phyloP scores from a whole-genome alignment of 169 alveolate genomes.

The Plasmodium vivax region DNA sequence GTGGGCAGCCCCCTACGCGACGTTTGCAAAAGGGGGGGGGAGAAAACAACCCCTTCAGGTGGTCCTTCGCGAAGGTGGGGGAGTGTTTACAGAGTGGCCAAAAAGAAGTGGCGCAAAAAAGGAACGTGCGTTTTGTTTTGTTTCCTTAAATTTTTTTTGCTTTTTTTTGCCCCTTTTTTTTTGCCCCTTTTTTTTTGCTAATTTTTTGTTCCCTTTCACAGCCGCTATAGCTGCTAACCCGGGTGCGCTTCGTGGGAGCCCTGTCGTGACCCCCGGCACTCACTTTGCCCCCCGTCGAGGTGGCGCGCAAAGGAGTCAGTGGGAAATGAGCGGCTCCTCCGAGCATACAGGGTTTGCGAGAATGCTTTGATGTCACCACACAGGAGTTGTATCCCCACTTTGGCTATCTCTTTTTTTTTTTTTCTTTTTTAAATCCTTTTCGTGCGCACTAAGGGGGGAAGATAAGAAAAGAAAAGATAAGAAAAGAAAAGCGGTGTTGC shows the following conservation, averaged over 20 bases:
- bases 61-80: neutral
- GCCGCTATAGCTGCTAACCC: neutral
- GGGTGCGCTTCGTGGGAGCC: neutral
- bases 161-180: neutral
- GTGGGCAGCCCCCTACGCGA: neutral
- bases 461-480: too few species aligned
- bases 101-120: too few species aligned
- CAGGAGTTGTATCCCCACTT: neutral
- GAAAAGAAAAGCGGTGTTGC: neutral
- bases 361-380: neutral
- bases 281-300: neutral
- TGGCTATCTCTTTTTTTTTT: neutral
- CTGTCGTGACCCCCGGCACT: neutral
- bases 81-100: neutral
- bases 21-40: too few species aligned
- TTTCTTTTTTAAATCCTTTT: neutral
- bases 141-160: too few species aligned
- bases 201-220: neutral
- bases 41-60: too few species aligned
- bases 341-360: neutral
- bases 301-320: neutral
- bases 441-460: neutral
- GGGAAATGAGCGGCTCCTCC: neutral
- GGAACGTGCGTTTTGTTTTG: neutral
- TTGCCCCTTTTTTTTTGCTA: neutral